phyloP scores from a whole-genome alignment of 2,329 filamentous ascomycete species.

The Diplodia scrobiculata region DNA sequence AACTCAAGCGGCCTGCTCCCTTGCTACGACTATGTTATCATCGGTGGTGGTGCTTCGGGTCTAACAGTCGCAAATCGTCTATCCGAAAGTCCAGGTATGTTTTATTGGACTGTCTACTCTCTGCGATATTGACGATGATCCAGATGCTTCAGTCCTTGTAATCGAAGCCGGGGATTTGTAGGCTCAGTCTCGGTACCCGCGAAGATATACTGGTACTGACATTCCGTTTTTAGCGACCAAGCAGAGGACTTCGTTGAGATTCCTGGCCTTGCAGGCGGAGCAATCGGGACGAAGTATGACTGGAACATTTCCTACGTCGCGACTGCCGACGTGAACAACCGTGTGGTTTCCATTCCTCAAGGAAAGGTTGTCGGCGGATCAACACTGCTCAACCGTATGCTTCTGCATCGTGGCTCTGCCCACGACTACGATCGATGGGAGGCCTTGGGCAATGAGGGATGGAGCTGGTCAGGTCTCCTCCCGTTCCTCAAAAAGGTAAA shows the following conservation, averaged over 20 bases:
- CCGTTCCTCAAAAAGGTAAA: conserved; percentile 40
- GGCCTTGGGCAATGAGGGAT: conserved; percentile 30
- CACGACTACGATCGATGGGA: conserved; percentile 32
- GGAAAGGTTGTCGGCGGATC: conserved; percentile 32
- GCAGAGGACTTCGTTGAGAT: conserved; percentile 37
- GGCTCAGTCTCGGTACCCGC: conserved; percentile 28
- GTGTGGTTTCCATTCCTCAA: conserved; percentile 5
- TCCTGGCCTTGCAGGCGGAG: conserved; percentile 12
- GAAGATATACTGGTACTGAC: conserved; percentile 32
- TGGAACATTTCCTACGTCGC: conserved; percentile 13
- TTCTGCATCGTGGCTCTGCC: neutral
- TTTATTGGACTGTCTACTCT: too few relatives aligned
- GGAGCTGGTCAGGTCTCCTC: conserved; percentile 39
- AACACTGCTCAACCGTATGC: conserved; percentile 40
- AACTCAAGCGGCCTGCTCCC: conserved; percentile 4
- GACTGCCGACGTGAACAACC: conserved; percentile 22
- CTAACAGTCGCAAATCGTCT: conserved; percentile 35
- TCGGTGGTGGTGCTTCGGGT: conserved; percentile 33
- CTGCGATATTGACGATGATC: neutral
- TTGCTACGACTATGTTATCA: conserved; percentile 25
- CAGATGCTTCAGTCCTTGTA: conserved; percentile 31
- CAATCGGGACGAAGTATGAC: conserved; percentile 12
- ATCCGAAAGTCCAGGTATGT: conserved; percentile 33
- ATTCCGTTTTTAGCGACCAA: conserved; percentile 32
- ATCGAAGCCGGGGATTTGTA: conserved; percentile 35